Evolutionary conservation across 2,329 filamentous ascomycete genomes (phyloP).

Genomic region (Colletotrichum navitas): DNA sequence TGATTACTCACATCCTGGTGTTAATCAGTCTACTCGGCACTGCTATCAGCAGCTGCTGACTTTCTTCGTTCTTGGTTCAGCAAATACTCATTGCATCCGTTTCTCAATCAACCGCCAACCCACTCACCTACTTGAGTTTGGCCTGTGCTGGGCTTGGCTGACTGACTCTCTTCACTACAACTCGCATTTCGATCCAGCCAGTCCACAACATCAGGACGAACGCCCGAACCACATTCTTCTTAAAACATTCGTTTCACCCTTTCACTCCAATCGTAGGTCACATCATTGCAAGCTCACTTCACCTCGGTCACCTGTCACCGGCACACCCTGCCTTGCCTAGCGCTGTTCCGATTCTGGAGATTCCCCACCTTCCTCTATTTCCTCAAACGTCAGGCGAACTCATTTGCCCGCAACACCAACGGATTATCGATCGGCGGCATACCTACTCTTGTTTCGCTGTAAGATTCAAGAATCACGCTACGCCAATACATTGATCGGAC

Average conservation of each 20-base stretch:
- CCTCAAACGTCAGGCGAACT: slow-evolving; percentile 3
- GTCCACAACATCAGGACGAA: slow-evolving; percentile 35
- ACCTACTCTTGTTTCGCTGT: not conserved
- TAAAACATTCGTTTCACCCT: slow-evolving; percentile 39
- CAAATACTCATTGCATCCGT: not conserved
- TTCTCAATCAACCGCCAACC: not conserved
- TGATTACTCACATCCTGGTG: not conserved
- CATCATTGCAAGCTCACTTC: slow-evolving; percentile 31
- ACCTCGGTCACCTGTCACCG: not conserved
- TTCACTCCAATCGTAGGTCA: slow-evolving; percentile 9
- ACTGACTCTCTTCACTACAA: slow-evolving; percentile 18
- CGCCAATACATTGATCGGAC: slow-evolving; percentile 4
- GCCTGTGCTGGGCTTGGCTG: slow-evolving; percentile 7
- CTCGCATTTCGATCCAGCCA: slow-evolving; percentile 8
- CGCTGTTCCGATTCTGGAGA: slow-evolving; percentile 12
- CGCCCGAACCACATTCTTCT: slow-evolving; percentile 31
- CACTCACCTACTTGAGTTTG: not conserved
- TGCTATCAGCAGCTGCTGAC: slow-evolving; percentile 8
- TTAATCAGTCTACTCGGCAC: not conserved
- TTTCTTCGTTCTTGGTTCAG: not conserved
- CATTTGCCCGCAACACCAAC: not conserved
- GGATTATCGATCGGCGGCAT: not conserved
- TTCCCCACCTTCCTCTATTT: not conserved
- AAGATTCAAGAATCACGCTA: not conserved
- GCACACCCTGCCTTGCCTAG: not conserved